Evolutionary conservation across 2,329 filamentous ascomycete genomes (phyloP).

Genomic region (Hymenoscyphus salicellus): DNA sequence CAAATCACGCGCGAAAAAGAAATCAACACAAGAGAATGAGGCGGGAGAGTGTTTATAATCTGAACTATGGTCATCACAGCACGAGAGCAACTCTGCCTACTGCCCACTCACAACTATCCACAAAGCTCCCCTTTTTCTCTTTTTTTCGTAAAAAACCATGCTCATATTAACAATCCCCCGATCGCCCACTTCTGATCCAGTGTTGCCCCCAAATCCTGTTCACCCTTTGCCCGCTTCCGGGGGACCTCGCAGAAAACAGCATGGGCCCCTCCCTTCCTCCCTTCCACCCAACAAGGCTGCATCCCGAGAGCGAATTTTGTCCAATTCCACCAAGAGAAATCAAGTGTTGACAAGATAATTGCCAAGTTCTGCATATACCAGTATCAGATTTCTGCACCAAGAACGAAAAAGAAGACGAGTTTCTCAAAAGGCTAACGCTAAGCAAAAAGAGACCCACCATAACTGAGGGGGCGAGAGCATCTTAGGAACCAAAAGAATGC

Average conservation of each 20-base stretch:
- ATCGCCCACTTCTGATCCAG: not conserved
- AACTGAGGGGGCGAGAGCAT: constrained; percentile 23
- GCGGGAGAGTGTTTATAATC: not conserved
- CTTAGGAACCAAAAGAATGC: constrained; percentile 26
- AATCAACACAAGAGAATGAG: not conserved
- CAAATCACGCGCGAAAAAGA: not conserved
- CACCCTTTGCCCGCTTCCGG: not conserved
- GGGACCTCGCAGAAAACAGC: constrained; percentile 26
- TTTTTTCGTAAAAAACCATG: not conserved
- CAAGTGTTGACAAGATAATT: constrained; percentile 23
- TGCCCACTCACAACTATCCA: not conserved
- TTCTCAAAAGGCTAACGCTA: constrained; percentile 26
- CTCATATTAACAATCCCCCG: not conserved
- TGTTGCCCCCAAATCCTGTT: not conserved
- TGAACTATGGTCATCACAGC: not conserved
- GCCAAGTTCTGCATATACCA: constrained; percentile 28
- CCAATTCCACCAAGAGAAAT: constrained; percentile 29
- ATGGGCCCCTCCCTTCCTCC: constrained; percentile 36
- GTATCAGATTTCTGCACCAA: constrained; percentile 30
- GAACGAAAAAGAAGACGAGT: constrained; percentile 11
- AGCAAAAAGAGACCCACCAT: constrained; percentile 33
- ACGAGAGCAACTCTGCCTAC: constrained; percentile 2
- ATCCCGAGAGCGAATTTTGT: constrained; percentile 30
- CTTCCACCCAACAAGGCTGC: constrained; percentile 18
- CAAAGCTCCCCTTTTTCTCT: not conserved